phyloP scores from a whole-genome alignment of 495 filamentous ascomycete species.

The Geoglossum glabrum region DNA sequence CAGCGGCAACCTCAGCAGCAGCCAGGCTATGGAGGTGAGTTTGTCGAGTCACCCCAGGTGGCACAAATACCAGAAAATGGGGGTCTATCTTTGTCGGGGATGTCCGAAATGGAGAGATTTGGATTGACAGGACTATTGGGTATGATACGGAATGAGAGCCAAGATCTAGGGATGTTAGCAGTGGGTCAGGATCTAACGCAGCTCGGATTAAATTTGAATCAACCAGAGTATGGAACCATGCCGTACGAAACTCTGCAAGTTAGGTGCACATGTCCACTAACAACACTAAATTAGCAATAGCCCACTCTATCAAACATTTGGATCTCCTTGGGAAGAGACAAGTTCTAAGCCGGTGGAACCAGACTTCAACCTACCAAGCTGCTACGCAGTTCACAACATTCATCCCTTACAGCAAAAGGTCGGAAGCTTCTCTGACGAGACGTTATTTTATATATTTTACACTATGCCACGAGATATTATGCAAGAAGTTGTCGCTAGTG shows the following conservation, averaged over 20 bases:
- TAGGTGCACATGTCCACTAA: conserved; percentile 19
- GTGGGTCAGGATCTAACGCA: conserved; percentile 59
- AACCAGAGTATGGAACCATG: conserved; percentile 41
- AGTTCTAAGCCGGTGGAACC: conserved; percentile 54
- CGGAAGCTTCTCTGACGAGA: conserved; percentile 70
- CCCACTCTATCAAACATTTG: conserved; percentile 43
- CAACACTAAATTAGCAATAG: conserved; percentile 17
- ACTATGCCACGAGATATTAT: conserved; percentile 64
- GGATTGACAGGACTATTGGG: conserved; percentile 60
- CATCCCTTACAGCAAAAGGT: conserved; percentile 62
- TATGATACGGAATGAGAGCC: conserved; percentile 58
- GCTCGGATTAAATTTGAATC: conserved; percentile 61
- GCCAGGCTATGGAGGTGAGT: conserved; percentile 24
- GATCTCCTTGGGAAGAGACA: conserved; percentile 48
- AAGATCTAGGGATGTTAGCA: conserved; percentile 54
- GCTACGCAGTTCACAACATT: conserved; percentile 76
- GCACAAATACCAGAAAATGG: conserved; percentile 28
- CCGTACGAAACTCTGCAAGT: not conserved
- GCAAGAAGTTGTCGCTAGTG: conserved; percentile 65
- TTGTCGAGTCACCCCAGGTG: conserved; percentile 19
- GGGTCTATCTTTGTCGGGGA: conserved; percentile 38
- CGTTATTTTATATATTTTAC: conserved; percentile 89
- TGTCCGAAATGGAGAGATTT: conserved; percentile 63
- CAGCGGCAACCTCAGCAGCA: conserved; percentile 16
- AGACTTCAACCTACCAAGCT: conserved; percentile 58